Evolutionary conservation across 2,329 filamentous ascomycete genomes (phyloP).

Genomic region (Cladophialophora carrionii): DNA sequence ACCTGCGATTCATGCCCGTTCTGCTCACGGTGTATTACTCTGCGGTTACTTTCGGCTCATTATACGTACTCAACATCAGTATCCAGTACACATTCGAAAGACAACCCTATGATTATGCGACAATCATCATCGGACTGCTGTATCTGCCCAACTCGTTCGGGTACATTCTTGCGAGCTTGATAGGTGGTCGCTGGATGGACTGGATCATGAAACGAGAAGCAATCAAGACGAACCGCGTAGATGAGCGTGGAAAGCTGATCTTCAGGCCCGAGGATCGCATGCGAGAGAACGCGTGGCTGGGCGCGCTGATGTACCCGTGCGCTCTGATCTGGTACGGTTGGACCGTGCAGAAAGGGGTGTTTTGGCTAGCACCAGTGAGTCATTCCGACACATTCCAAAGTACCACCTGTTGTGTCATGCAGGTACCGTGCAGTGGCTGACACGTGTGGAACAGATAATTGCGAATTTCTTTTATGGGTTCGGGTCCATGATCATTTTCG

Average conservation of each 20-base stretch:
- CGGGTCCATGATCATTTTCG: constrained; percentile 78
- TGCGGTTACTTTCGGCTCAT: constrained; percentile 71
- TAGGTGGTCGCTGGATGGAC: constrained; percentile 79
- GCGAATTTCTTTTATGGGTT: constrained; percentile 75
- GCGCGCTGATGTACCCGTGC: constrained; percentile 69
- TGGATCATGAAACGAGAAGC: constrained; percentile 78
- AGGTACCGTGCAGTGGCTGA: constrained; percentile 32
- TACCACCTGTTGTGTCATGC: constrained; percentile 16
- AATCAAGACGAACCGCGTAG: constrained; percentile 68
- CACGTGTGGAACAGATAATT: constrained; percentile 50
- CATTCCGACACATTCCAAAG: constrained; percentile 3
- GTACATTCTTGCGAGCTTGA: constrained; percentile 68
- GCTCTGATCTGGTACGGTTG: constrained; percentile 78
- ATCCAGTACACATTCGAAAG: constrained; percentile 70
- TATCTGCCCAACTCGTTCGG: constrained; percentile 78
- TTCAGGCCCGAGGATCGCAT: constrained; percentile 79
- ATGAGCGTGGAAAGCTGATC: constrained; percentile 66
- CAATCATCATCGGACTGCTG: constrained; percentile 71
- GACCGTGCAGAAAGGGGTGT: constrained; percentile 65
- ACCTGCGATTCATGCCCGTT: constrained; percentile 75
- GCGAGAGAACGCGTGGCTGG: constrained; percentile 79
- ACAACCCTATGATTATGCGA: constrained; percentile 69
- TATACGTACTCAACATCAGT: constrained; percentile 78
- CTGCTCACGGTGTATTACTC: constrained; percentile 73
- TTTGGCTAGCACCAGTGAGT: constrained; percentile 63